phyloP scores from a whole-genome alignment of 768 basidiomycete genomes.

The Lactarius tabidus region DNA sequence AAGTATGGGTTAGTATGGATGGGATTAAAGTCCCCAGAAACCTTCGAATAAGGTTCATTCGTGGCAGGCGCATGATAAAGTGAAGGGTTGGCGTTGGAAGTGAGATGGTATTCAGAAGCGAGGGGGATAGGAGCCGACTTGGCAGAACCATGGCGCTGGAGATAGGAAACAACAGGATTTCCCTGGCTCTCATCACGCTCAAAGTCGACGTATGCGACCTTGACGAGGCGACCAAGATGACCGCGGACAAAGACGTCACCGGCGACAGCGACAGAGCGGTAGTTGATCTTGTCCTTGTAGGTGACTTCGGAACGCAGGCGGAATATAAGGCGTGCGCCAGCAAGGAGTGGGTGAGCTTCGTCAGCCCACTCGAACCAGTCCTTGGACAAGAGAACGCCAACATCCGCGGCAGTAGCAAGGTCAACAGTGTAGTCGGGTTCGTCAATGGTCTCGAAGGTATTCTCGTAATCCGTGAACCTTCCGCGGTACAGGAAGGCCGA shows the following conservation, averaged over 20 bases:
- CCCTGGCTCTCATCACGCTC: constrained; percentile 84
- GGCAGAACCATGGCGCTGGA: constrained; percentile 83
- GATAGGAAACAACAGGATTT: constrained; percentile 90
- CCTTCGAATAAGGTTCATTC: constrained; percentile 92
- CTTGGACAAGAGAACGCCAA: constrained; percentile 91
- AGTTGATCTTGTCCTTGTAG: constrained; percentile 89
- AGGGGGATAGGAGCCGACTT: constrained; percentile 76
- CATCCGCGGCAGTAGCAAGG: constrained; percentile 67
- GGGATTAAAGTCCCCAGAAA: constrained; percentile 98
- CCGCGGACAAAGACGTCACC: constrained; percentile 88
- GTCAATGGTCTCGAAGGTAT: constrained; percentile 91
- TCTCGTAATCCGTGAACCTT: constrained; percentile 86
- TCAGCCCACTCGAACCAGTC: constrained; percentile 98
- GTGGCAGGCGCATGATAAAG: constrained; percentile 80
- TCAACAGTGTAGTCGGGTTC: constrained; percentile 86
- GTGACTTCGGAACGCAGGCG: constrained; percentile 79
- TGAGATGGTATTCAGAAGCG: constrained; percentile 84
- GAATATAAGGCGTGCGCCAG: constrained; percentile 87
- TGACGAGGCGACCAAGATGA: constrained; percentile 82
- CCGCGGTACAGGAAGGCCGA: constrained; percentile 98
- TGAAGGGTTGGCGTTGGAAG: constrained; percentile 53
- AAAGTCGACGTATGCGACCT: constrained; percentile 86
- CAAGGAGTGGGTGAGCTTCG: constrained; percentile 66
- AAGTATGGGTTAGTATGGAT: constrained; percentile 99
- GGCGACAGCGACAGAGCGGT: constrained; percentile 71